Conservation (phyloP, 148 eudicot genomes). For the Vaccinium macrocarpon region DNA sequence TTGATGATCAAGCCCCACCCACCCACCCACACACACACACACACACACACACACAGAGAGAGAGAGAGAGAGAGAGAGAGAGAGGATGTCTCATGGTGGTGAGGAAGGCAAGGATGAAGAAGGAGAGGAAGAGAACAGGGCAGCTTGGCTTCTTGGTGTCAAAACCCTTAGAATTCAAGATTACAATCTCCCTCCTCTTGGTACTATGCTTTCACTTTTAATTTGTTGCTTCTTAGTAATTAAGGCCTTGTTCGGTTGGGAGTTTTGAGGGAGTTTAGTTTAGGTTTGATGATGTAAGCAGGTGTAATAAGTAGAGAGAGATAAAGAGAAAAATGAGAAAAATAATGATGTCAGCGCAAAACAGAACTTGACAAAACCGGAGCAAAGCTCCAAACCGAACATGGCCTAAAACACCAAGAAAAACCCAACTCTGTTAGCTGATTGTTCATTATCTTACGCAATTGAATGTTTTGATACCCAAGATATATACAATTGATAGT, state of each 20-base stretch:
- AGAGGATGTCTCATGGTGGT: conserved; percentile 42
- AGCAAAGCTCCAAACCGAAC: too few relatives aligned
- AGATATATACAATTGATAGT: background rate
- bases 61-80: background rate
- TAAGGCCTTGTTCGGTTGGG: too few relatives aligned
- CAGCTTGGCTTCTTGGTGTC: conserved; percentile 86
- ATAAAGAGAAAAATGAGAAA: too few relatives aligned
- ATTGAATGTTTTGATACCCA: background rate
- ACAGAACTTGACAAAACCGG: too few relatives aligned
- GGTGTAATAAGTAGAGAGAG: too few relatives aligned
- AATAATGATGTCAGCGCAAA: too few relatives aligned
- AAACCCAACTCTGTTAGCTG: background rate
- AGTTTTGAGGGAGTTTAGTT: too few relatives aligned
- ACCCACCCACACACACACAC: background rate
- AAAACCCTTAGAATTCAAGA: conserved; percentile 87
- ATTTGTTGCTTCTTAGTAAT: background rate
- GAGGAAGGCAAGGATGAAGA: conserved; percentile 32
- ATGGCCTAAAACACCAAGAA: background rate
- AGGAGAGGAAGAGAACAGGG: conserved; percentile 69
- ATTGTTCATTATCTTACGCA: background rate
- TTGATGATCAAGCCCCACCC: background rate
- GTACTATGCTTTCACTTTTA: conserved; percentile 28
- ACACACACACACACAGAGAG: background rate
- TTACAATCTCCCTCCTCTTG: conserved; percentile 83
- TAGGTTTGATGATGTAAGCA: too few relatives aligned